phyloP scores from a whole-genome alignment of 176 grass and related monocot genomes.

The Oryza australiensis region DNA sequence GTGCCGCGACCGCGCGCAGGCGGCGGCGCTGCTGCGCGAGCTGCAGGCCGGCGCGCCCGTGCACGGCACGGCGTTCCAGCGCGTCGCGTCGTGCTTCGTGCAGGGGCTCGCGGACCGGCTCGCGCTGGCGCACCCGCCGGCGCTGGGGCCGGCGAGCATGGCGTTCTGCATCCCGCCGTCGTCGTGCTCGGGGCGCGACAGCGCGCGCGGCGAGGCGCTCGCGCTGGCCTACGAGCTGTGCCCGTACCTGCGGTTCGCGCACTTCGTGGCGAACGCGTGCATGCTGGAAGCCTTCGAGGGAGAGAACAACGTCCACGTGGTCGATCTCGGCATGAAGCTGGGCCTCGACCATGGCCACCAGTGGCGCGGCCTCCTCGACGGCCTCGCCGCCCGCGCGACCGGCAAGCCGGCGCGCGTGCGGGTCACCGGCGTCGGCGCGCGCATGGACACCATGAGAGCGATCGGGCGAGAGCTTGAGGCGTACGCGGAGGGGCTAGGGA shows the following conservation, averaged over 20 bases:
- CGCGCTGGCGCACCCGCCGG: conserved; percentile 52
- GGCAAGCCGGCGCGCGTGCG: conserved; percentile 43
- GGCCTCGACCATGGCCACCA: conserved; percentile 53
- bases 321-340: conserved; percentile 69
- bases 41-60: conserved; percentile 51
- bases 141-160: conserved; percentile 52
- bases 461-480: conserved; percentile 46
- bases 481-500: conserved; percentile 31
- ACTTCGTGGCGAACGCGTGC: conserved; percentile 69
- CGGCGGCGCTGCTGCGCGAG: conserved; percentile 48
- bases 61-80: conserved; percentile 73
- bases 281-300: conserved; percentile 70
- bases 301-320: conserved; percentile 58
- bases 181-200: conserved; percentile 20
- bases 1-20: conserved; percentile 71
- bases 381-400: conserved; percentile 34
- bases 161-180: conserved; percentile 41
- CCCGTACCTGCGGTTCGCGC: conserved; percentile 73
- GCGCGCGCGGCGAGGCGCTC: conserved; percentile 53
- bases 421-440: conserved; percentile 47
- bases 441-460: conserved; percentile 35
- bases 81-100: conserved; percentile 72
- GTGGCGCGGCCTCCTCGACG: conserved; percentile 57
- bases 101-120: conserved; percentile 63
- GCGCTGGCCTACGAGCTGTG: conserved; percentile 72